Evolutionary conservation across 2,329 filamentous ascomycete genomes (phyloP).

Genomic region (Colletotrichum australisinense): DNA sequence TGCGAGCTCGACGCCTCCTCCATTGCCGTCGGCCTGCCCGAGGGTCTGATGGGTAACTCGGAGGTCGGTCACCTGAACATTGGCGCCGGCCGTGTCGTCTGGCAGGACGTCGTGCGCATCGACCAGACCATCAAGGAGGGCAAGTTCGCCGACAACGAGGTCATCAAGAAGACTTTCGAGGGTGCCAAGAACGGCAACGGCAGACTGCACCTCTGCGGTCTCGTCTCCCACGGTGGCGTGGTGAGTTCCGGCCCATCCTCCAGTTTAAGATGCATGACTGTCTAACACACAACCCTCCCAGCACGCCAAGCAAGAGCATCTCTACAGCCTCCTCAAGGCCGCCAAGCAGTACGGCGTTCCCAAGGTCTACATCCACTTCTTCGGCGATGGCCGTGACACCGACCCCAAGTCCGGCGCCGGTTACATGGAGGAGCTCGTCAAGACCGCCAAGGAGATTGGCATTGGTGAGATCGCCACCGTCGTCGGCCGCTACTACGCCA

Average conservation of each 20-base stretch:
- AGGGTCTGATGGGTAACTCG: conserved; percentile 98
- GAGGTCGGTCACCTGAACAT: conserved; percentile 99
- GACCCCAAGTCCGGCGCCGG: conserved; percentile 93
- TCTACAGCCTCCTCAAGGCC: conserved; percentile 87
- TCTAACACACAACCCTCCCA: conserved; percentile 41
- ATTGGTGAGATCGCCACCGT: conserved; percentile 90
- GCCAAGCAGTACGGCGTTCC: conserved; percentile 90
- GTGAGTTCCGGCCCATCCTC: conserved; percentile 56
- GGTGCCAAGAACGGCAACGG: conserved; percentile 89
- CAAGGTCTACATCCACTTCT: conserved; percentile 98
- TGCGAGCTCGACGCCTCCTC: conserved; percentile 96
- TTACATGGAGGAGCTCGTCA: conserved; percentile 89
- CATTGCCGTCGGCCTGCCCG: conserved; percentile 92
- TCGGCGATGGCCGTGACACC: conserved; percentile 96
- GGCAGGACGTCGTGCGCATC: conserved; percentile 98
- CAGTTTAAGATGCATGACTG: not conserved
- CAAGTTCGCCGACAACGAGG: conserved; percentile 80
- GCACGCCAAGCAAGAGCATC: conserved; percentile 95
- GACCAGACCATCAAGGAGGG: conserved; percentile 91
- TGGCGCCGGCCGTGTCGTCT: conserved; percentile 95
- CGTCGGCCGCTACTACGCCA: conserved; percentile 96
- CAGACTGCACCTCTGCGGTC: conserved; percentile 89
- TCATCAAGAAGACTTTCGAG: conserved; percentile 81
- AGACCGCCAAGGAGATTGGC: conserved; percentile 85
- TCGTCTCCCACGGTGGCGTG: conserved; percentile 95